Base-by-base conservation (phyloP, 305 asterid genomes). In the Fraxinus nigra region DNA sequence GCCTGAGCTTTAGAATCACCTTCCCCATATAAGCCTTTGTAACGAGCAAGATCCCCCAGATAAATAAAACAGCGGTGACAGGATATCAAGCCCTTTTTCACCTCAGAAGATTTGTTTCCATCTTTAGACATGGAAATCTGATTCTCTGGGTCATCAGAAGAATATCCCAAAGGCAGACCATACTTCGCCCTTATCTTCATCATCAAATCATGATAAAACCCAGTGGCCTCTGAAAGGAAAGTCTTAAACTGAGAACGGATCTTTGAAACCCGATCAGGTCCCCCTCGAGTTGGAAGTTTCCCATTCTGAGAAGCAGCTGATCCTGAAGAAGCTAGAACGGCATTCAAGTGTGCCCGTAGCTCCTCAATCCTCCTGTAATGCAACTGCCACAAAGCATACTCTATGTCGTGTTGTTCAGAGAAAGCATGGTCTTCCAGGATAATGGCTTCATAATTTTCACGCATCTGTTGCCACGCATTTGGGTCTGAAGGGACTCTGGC, bases 31-130 rank as follows among this genome's bases (percentile, higher is more conserved):
- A 94, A 87, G 77, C 98, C 93, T 89, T 93, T 97, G 89, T 97
- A 97, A 51, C 99, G 99, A 87, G 98, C 96, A 84, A 97, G 97
- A 87, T 97, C 99, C 33, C 99, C 99, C 83, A 97, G 89, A 87
- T 97, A 97, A 79, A 97, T 97, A 89, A 94, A 85, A 85, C 98
- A 97, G 7, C 97, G 97, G 80, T 94, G 97, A 82, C 98, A 94
- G 4, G 99, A 94, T 70, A 92, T 85, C 88, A 92, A 87, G 78
- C 98, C 97, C 80, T 92, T 92, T 86, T 90, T 91, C 87, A 88
- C 81, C 83, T 93, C 98, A 46, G 91, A 81, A 56, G 92, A 90
- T 88, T 90, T 91, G 70, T 76, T 87, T 63, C 95, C 97, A 85
- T 93, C 93, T 90, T 90, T 90, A 30, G 91, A 86, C 82, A 82